These are phyloP conservation scores for Syzygium malaccense DNA, from an alignment of 441 rosid genomes.

Conservation along the genomic window DNA sequence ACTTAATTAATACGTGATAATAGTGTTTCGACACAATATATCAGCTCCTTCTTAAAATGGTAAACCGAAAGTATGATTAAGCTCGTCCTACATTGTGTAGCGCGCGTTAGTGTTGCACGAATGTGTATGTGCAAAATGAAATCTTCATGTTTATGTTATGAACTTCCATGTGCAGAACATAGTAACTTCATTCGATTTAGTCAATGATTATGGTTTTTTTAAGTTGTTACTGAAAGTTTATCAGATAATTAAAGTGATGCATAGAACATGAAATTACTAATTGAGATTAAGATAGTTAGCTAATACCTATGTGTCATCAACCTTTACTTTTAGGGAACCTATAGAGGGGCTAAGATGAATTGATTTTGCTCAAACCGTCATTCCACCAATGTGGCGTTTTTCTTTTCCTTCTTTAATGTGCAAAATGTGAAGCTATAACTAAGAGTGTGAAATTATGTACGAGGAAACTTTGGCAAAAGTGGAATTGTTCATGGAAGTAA, in stretches of 20 bases:
- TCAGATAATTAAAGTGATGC: background rate
- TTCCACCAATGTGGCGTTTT: background rate
- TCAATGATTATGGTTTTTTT: background rate
- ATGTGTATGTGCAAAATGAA: background rate
- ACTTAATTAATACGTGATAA: background rate
- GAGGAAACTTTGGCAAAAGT: background rate
- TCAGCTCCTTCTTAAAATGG: background rate
- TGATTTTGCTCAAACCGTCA: background rate
- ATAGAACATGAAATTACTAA: background rate
- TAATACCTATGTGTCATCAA: background rate
- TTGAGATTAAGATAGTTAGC: background rate
- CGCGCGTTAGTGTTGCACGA: background rate
- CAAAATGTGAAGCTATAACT: background rate
- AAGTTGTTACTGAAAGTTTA: background rate
- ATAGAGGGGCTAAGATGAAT: background rate
- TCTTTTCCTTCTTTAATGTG: background rate
- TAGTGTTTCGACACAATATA: background rate
- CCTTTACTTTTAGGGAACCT: background rate
- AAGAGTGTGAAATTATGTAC: background rate
- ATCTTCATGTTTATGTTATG: background rate
- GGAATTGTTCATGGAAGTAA: background rate
- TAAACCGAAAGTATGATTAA: background rate
- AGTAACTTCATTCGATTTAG: background rate
- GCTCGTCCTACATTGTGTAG: background rate
- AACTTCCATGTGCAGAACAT: background rate